Conservation (phyloP, 495 filamentous ascomycete species). For the Lineolata rhizophorae region DNA sequence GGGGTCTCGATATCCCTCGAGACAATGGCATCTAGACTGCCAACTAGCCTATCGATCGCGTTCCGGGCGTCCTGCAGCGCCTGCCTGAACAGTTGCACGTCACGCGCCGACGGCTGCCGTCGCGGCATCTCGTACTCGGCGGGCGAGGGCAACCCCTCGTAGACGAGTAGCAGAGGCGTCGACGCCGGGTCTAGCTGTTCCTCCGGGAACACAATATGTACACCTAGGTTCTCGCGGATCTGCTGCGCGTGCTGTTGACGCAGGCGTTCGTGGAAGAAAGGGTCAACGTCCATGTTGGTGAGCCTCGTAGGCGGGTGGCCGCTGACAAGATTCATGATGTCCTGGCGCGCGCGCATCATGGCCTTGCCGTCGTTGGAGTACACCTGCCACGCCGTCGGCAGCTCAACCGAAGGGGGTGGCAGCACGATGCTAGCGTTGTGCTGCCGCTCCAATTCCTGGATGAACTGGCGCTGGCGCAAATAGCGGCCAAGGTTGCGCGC, state of each 20-base stretch:
- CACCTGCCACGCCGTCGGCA: slow-evolving; percentile 56
- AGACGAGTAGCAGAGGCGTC: slow-evolving; percentile 58
- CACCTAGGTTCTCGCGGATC: slow-evolving; percentile 51
- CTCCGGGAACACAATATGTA: slow-evolving; percentile 57
- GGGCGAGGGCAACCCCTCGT: slow-evolving; percentile 41
- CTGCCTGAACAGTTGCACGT: slow-evolving; percentile 43
- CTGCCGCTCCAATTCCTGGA: slow-evolving; percentile 52
- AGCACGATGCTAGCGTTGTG: slow-evolving; percentile 68
- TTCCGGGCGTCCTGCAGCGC: slow-evolving; percentile 49
- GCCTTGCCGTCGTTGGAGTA: slow-evolving; percentile 72
- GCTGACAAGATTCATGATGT: slow-evolving; percentile 59
- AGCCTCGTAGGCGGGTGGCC: slow-evolving; percentile 62
- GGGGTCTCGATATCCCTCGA: slow-evolving; percentile 44
- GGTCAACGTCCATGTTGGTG: slow-evolving; percentile 46
- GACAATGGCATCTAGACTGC: slow-evolving; percentile 46
- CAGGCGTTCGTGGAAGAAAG: slow-evolving; percentile 68
- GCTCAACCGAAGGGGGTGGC: slow-evolving; percentile 33
- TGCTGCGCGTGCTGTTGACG: slow-evolving; percentile 36
- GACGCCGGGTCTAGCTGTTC: slow-evolving; percentile 31
- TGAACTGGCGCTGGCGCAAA: slow-evolving; percentile 48
- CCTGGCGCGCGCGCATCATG: slow-evolving; percentile 52
- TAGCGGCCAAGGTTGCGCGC: slow-evolving; percentile 72
- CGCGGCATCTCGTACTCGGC: slow-evolving; percentile 43
- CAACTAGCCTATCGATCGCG: slow-evolving; percentile 46
- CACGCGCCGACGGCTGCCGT: slow-evolving; percentile 31